Evolutionary conservation across 1,139 yeast genomes (phyloP), one percentile per base, ranked within the genome.

Genomic region (Martiniozyma asiatica): DNA sequence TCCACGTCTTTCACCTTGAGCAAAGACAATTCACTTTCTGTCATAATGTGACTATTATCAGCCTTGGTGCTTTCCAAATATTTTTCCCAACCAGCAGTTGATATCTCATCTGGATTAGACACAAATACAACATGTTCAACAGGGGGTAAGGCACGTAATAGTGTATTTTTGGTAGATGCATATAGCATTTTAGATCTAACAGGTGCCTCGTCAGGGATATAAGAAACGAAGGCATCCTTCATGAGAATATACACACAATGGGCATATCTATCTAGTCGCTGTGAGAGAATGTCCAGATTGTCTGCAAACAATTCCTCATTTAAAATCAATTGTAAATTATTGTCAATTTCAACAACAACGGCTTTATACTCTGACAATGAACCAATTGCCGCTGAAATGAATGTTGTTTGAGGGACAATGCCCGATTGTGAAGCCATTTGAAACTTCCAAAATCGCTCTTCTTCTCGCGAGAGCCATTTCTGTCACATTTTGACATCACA

Each of bases 111-210:
- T 16, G 63, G 37, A 74, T 81, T 66, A 56, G 72, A 61, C 58
- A 74, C 43, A 49, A 55, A 44, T 51, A 70, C 47, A 22, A 56
- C 54, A 30, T 73, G 66, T 20, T 65, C 58, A 47, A 85, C 73
- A 32, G 64, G 58, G 40, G 69, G 73, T 5, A 78, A 57, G 2
- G 77, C 75, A 39, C 79, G 69, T 31, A 80, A 56, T 28, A 89
- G 56, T 1, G 92, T 73, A 48, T 73, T 77, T 41, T 82, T 82
- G 13, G 93, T 76, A 3, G 95, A 79, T 3, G 98, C 97, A 53
- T 87, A 92, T 33, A 89, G 63, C 97, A 89, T 89, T 52, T 89
- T 89, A 36, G 71, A 68, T 36, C 87, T 68, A 21, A 89, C 87
- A 6, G 77, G 74, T 9, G 96, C 85, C 29, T 56, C 53, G 51